phyloP scores from a whole-genome alignment of 768 basidiomycete species.

The Lentinula raphanica region DNA sequence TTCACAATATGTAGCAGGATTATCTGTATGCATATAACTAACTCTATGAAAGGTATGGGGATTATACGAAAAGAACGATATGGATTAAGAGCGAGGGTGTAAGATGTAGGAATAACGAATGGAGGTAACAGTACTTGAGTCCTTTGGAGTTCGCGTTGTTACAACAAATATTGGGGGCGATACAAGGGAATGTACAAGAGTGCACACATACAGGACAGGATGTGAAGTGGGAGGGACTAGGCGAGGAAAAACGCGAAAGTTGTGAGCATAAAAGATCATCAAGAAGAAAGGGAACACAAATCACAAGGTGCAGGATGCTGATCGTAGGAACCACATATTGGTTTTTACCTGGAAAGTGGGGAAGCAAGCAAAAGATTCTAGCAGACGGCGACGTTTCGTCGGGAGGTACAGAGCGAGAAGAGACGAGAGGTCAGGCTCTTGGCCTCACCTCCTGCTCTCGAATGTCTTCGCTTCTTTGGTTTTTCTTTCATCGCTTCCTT shows the following conservation, averaged over 20 bases:
- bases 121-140: not conserved
- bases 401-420: not conserved
- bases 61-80: conserved; percentile 1
- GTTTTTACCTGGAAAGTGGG: too few species aligned
- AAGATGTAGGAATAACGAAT: conserved; percentile 5
- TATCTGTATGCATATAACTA: conserved; percentile 4
- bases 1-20: not conserved
- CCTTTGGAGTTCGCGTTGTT: not conserved
- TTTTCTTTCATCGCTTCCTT: not conserved
- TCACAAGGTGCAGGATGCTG: not conserved
- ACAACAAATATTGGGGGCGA: not conserved
- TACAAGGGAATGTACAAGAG: conserved; percentile 4
- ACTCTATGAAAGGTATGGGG: not conserved
- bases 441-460: not conserved
- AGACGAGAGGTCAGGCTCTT: not conserved
- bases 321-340: too few species aligned
- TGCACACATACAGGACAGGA: not conserved
- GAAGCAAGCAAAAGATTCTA: too few species aligned
- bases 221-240: too few species aligned
- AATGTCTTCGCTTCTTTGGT: not conserved
- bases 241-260: not conserved
- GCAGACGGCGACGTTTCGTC: not conserved
- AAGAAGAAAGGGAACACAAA: not conserved
- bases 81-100: not conserved
- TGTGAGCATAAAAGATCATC: not conserved